These are phyloP conservation scores for Petrea volubilis DNA, from an alignment of 257 asterid genomes.

Conservation along the genomic window DNA sequence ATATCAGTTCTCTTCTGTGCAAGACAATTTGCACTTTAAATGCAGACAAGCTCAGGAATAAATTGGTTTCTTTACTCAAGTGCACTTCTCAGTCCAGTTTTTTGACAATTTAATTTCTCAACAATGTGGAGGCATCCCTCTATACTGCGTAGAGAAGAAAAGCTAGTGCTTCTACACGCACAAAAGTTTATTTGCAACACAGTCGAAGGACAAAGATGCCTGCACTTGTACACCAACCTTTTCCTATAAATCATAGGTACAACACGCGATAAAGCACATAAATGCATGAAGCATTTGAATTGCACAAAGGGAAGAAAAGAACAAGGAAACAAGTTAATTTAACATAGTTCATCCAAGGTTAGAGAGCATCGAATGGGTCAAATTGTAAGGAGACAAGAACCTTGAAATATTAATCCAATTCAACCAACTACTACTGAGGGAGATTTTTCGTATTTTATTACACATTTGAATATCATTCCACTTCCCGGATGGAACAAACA, in stretches of 20 bases:
- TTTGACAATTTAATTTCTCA: too few relatives aligned
- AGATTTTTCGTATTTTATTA: constrained; percentile 23
- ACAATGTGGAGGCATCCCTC: neutral
- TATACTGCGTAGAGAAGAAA: neutral
- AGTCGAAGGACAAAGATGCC: neutral
- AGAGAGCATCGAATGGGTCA: constrained; percentile 19
- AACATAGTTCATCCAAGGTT: constrained; percentile 6
- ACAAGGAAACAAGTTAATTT: neutral
- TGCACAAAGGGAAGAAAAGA: neutral
- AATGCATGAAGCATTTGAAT: neutral
- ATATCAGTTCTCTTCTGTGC: neutral
- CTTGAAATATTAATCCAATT: constrained; percentile 31
- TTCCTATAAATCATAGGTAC: too few relatives aligned
- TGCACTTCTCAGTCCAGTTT: too few relatives aligned
- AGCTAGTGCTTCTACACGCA: neutral
- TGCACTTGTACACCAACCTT: neutral
- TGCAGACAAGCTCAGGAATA: too few relatives aligned
- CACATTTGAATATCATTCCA: constrained; percentile 23
- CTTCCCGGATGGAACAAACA: constrained; percentile 39
- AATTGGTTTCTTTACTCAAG: neutral
- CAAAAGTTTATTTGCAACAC: neutral
- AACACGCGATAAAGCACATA: neutral
- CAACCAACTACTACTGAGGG: constrained; percentile 15
- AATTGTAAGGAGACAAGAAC: constrained; percentile 34
- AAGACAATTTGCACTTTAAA: neutral